Base-by-base conservation (phyloP, 2,329 filamentous ascomycete species). In the Apiospora aurea region DNA sequence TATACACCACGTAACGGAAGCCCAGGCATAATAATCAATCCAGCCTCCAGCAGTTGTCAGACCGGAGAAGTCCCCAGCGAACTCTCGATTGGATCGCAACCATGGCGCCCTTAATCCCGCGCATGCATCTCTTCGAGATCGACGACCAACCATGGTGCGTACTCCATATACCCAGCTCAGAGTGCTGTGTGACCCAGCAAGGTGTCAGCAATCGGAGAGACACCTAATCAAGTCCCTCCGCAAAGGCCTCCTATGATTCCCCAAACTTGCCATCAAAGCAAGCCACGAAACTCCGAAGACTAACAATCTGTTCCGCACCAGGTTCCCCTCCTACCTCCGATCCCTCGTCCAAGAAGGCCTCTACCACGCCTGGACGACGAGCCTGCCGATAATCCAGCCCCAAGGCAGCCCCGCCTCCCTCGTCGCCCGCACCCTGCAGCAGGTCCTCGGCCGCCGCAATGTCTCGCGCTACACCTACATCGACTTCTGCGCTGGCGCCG, bases 401-500 rank as follows among this genome's bases (percentile, higher is more conserved):
- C 81, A 82, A 69, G 66, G 41, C 66, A 88, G 89, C 11, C 89
- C 91, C 1, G 90, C 91, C 24, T 82, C 85, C n/a, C 79, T 91
- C 57, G 90, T 89, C n/a, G 88, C 91, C 67, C 80, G 83, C 61
- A 82, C 89, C 26, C 86, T 94, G 66, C 83, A 86, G 51, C 81
- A 81, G 29, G 82, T 87, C 57, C 85, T 92, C 18, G 84, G 85
- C 47, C 73, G 78, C 6, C 73, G 78, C 6, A 78, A 83, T 38
- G 82, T 89, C 1, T 81, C 84, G 24, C 80, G 83, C 1, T 90
- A 92, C 80, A 90, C 87, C 24, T 90, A 93, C 76, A 87, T 95
- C 73, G 93, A 95, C 82, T 93, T 94, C 81, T 94, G 92, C 80
- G 91, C 92, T 2, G 93, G 93, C 69, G 91, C 88, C 18, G 93